phyloP scores from a whole-genome alignment of 495 filamentous ascomycete genomes.

The Pyrenula aspistea region DNA sequence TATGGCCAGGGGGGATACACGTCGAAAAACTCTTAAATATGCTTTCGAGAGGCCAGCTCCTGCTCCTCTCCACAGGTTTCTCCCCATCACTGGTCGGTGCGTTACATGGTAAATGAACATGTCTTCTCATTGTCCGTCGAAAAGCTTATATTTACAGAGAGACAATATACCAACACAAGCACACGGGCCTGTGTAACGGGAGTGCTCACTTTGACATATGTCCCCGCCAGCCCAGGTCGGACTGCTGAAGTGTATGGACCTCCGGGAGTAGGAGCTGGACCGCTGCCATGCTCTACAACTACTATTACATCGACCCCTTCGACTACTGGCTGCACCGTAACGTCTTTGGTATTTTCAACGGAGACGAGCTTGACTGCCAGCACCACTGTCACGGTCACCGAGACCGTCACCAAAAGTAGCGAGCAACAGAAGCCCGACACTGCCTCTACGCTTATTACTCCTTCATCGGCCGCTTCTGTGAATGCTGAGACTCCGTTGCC shows the following conservation, averaged over 20 bases:
- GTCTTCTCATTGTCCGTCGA: too few relatives aligned
- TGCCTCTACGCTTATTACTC: neutral
- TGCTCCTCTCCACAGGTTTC: neutral
- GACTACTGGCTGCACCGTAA: neutral
- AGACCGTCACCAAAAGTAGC: neutral
- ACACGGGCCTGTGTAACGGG: neutral
- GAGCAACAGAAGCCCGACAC: neutral
- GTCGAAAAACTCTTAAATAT: too few relatives aligned
- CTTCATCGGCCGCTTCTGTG: neutral
- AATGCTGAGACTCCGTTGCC: neutral
- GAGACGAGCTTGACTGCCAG: neutral
- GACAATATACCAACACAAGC: neutral
- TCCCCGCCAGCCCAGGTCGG: neutral
- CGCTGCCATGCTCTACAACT: neutral
- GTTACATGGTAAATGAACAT: neutral
- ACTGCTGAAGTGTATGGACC: neutral
- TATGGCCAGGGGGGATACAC: too few relatives aligned
- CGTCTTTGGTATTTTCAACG: neutral
- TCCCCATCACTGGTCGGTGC: neutral
- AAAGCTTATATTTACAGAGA: neutral
- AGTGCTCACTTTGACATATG: neutral
- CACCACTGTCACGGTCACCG: neutral
- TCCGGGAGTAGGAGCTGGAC: neutral
- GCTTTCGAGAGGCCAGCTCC: too few relatives aligned
- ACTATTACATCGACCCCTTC: neutral